phyloP scores from a whole-genome alignment of 768 basidiomycete genomes.

The Termitomyces sp. region DNA sequence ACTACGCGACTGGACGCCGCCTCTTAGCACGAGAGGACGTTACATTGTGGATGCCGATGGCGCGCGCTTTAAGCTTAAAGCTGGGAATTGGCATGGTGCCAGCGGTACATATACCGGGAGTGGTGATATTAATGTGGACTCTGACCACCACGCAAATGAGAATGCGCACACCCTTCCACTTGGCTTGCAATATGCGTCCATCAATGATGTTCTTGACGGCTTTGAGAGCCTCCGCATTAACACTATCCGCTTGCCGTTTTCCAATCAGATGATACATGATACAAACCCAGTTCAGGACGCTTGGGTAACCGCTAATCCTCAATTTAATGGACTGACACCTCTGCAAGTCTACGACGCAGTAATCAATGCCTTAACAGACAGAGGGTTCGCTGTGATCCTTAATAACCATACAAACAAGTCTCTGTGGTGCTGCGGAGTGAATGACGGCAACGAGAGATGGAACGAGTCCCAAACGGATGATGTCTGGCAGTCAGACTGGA shows the following conservation, averaged over 20 bases:
- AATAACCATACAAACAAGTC: slow-evolving; percentile 14
- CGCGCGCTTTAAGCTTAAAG: slow-evolving; percentile 11
- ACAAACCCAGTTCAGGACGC: slow-evolving; percentile 5
- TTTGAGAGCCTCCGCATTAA: slow-evolving; percentile 11
- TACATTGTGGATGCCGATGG: slow-evolving; percentile 12
- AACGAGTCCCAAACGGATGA: slow-evolving; percentile 13
- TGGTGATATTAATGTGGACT: slow-evolving; percentile 10
- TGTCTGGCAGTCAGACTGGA: slow-evolving; percentile 9
- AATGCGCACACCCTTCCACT: slow-evolving; percentile 12
- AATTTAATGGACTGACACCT: slow-evolving; percentile 9
- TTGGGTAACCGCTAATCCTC: slow-evolving; percentile 10
- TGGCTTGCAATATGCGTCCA: slow-evolving; percentile 5
- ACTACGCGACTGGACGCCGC: slow-evolving; percentile 9
- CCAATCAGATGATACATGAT: slow-evolving; percentile 16
- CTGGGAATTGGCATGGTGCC: slow-evolving; percentile 13
- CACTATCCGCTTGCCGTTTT: slow-evolving; percentile 10
- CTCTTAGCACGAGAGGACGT: slow-evolving; percentile 12
- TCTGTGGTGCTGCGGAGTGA: slow-evolving; percentile 11
- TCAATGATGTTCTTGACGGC: slow-evolving; percentile 7
- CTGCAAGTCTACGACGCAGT: slow-evolving; percentile 12
- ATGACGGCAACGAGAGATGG: slow-evolving; percentile 13
- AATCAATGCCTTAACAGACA: slow-evolving; percentile 8
- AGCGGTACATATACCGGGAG: slow-evolving; percentile 14
- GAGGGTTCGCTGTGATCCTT: slow-evolving; percentile 12
- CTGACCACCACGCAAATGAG: slow-evolving; percentile 10